Evolutionary conservation across 176 grass and related monocot species (phyloP).

Genomic region (Otatea glauca): DNA sequence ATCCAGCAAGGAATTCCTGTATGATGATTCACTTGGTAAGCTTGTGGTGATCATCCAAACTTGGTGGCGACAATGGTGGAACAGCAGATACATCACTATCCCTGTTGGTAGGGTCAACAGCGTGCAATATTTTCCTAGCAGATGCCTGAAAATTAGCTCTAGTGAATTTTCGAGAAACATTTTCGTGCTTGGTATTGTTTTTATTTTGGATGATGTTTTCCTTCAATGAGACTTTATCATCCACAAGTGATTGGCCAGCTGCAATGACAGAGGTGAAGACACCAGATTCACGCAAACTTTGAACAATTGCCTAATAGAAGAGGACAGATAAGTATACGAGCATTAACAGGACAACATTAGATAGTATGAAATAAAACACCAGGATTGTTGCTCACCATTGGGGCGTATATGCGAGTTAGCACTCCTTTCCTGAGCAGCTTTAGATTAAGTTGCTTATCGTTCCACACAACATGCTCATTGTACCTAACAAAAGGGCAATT

Average conservation of each 20-base stretch:
- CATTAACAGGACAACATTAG: conserved; percentile 25
- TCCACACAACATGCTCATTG: conserved; percentile 93
- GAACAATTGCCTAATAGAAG: conserved; percentile 73
- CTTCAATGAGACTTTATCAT: conserved; percentile 41
- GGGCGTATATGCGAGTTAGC: conserved; percentile 81
- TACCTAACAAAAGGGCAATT: conserved; percentile 54
- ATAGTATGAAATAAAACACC: not conserved
- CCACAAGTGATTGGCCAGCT: conserved; percentile 55
- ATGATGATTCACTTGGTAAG: conserved; percentile 22
- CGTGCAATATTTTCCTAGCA: conserved; percentile 65
- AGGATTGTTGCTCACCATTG: conserved; percentile 65
- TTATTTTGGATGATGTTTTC: conserved; percentile 29
- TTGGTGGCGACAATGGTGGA: conserved; percentile 68
- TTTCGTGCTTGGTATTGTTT: conserved; percentile 16
- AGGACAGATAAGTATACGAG: not conserved
- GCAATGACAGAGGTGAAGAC: conserved; percentile 79
- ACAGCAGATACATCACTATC: conserved; percentile 44
- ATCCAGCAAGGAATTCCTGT: not conserved
- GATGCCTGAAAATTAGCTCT: conserved; percentile 32
- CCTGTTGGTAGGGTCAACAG: not conserved
- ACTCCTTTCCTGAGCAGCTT: conserved; percentile 88
- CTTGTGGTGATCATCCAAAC: conserved; percentile 37
- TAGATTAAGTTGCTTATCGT: conserved; percentile 69
- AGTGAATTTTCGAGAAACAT: conserved; percentile 17
- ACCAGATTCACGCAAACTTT: conserved; percentile 78